A percentile compares a stretch with the other conserved stretches of the same genome.
phyloP scores from a whole-genome alignment of 192 early-diverging fungal genomes.

The Linnemannia schmuckeri region DNA sequence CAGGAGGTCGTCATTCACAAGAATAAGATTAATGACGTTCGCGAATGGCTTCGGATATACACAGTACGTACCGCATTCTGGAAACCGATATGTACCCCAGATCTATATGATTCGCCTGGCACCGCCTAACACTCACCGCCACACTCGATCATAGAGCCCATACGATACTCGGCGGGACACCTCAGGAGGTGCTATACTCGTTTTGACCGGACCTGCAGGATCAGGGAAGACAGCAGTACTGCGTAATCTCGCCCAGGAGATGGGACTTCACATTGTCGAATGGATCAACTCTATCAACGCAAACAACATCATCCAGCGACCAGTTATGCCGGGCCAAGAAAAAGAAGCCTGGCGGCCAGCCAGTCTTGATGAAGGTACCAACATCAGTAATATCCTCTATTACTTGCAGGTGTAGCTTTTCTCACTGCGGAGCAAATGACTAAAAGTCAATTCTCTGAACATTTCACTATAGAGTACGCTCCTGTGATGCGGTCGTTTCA shows the following conservation, averaged over 20 bases:
- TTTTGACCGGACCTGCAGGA: constrained; percentile 75
- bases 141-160: constrained; percentile 32
- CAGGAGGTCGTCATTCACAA: constrained; percentile 66
- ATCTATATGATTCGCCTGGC: background rate
- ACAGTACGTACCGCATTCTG: constrained; percentile 21
- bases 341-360: constrained; percentile 15
- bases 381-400: background rate
- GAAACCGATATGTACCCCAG: background rate
- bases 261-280: constrained; percentile 68
- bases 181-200: constrained; percentile 61
- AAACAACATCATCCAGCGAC: constrained; percentile 41
- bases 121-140: background rate
- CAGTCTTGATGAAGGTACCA: constrained; percentile 43
- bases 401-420: background rate
- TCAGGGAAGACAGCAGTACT: constrained; percentile 74
- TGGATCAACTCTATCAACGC: constrained; percentile 71
- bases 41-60: constrained; percentile 65
- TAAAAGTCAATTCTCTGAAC: background rate
- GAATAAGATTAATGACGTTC: constrained; percentile 64
- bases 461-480: constrained; percentile 23
- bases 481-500: constrained; percentile 65
- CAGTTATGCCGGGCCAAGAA: constrained; percentile 14
- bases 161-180: constrained; percentile 10
- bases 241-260: constrained; percentile 65
- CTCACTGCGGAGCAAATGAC: background rate